Conservation (phyloP, 306 rosid species). For the Luffa acutangula region DNA sequence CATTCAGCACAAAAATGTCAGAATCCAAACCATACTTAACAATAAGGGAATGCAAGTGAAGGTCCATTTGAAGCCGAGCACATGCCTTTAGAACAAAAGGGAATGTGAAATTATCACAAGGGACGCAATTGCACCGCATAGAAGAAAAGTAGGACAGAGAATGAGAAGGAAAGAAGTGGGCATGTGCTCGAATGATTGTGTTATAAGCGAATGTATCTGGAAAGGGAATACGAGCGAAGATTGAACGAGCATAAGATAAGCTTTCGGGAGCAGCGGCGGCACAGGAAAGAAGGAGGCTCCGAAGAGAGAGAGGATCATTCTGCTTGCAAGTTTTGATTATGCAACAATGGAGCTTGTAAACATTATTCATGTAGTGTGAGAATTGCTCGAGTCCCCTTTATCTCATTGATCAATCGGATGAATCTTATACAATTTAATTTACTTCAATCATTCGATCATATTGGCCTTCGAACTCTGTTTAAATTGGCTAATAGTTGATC, state of each 20-base stretch:
- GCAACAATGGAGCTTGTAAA: slow-evolving; percentile 35
- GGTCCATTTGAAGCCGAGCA: slow-evolving; percentile 13
- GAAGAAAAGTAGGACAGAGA: slow-evolving; percentile 27
- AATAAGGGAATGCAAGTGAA: slow-evolving; percentile 27
- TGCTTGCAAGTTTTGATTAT: slow-evolving; percentile 35
- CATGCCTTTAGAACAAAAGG: slow-evolving; percentile 41
- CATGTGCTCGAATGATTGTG: slow-evolving; percentile 28
- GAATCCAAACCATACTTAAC: slow-evolving; percentile 37
- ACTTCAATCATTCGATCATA: neutral
- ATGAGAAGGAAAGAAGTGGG: slow-evolving; percentile 25
- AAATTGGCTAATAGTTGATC: neutral
- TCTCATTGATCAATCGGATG: neutral
- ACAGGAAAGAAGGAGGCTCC: slow-evolving; percentile 32
- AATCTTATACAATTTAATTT: neutral
- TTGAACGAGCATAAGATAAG: slow-evolving; percentile 29
- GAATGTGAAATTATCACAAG: slow-evolving; percentile 44
- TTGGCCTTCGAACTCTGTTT: neutral
- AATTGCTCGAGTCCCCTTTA: neutral
- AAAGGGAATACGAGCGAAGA: slow-evolving; percentile 24
- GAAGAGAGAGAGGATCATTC: slow-evolving; percentile 22
- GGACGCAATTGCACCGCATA: slow-evolving; percentile 33
- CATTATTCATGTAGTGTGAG: slow-evolving; percentile 19
- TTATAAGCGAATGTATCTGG: slow-evolving; percentile 33
- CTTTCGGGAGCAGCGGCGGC: slow-evolving; percentile 17
- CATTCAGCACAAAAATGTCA: slow-evolving; percentile 32